Conservation (phyloP, 2,329 filamentous ascomycete genomes). For the Neoscytalidium dimidiatum region DNA sequence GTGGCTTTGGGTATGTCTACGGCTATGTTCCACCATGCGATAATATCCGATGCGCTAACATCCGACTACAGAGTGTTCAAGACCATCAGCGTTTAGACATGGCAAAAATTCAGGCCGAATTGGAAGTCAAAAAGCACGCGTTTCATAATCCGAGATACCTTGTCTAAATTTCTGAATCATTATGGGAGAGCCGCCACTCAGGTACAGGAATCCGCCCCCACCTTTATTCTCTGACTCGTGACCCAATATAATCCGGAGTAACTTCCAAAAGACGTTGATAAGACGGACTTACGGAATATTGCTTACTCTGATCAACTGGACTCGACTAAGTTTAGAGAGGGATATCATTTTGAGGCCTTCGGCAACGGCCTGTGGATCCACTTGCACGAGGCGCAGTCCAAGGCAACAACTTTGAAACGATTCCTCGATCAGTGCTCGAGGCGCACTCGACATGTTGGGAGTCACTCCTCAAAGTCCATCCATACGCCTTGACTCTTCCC, state of each 20-base stretch:
- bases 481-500: too few relatives aligned
- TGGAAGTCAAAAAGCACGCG: slow-evolving; percentile 4
- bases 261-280: not conserved
- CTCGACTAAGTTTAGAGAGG: not conserved
- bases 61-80: slow-evolving; percentile 38
- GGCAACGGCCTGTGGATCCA: not conserved
- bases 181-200: not conserved
- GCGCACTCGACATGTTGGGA: too few relatives aligned
- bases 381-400: not conserved
- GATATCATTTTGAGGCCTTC: not conserved
- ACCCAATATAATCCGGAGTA: not conserved
- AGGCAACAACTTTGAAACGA: too few relatives aligned
- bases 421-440: too few relatives aligned
- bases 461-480: too few relatives aligned
- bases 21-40: slow-evolving; percentile 23
- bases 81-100: slow-evolving; percentile 39
- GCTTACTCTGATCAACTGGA: not conserved
- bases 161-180: slow-evolving; percentile 10
- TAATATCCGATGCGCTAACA: slow-evolving; percentile 21
- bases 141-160: slow-evolving; percentile 14
- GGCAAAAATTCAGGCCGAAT: not conserved
- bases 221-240: not conserved
- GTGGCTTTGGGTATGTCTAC: slow-evolving; percentile 67
- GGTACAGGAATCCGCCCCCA: not conserved
- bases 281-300: not conserved